Evolutionary conservation across 257 asterid species (phyloP), one percentile per base, ranked within the genome.

Genomic region (Solanum tarapatanum): DNA sequence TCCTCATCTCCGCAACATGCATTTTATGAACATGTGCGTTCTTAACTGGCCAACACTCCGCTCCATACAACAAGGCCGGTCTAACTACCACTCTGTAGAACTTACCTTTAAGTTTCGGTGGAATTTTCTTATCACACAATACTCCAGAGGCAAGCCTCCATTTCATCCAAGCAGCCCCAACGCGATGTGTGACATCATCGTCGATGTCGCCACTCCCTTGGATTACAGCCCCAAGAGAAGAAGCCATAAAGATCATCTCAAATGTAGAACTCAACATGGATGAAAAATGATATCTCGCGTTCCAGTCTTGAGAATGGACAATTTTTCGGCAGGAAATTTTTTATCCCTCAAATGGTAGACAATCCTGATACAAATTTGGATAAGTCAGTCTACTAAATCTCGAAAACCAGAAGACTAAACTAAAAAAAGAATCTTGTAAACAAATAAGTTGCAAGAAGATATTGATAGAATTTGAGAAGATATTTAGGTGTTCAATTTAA

Each of bases 171-270:
- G n/a, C n/a, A n/a, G n/a, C n/a, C n/a, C n/a, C n/a, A n/a, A n/a
- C n/a, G n/a, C n/a, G n/a, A n/a, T n/a, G n/a, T n/a, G n/a, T n/a
- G n/a, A n/a, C n/a, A n/a, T n/a, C n/a, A n/a, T n/a, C n/a, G n/a
- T n/a, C n/a, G n/a, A n/a, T n/a, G n/a, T n/a, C n/a, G n/a, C n/a
- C n/a, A n/a, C n/a, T n/a, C n/a, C n/a, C n/a, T n/a, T n/a, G n/a
- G n/a, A n/a, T n/a, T n/a, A n/a, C n/a, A n/a, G n/a, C n/a, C n/a
- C n/a, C n/a, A n/a, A n/a, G n/a, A n/a, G n/a, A n/a, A n/a, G 95
- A 89, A 37, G 94, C 95, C 9, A 91, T 37, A 86, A 79, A 77
- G 92, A 96, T 90, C 87, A 93, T 73, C 74, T 93, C 95, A 45
- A 91, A 39, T 28, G 95, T 91, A 74, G 92, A 90, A 83, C 77